A percentile compares a stretch with the other conserved stretches of the same genome.
phyloP scores from a whole-genome alignment of 345 rosid genomes.

The Chamaenerion angustifolium region DNA sequence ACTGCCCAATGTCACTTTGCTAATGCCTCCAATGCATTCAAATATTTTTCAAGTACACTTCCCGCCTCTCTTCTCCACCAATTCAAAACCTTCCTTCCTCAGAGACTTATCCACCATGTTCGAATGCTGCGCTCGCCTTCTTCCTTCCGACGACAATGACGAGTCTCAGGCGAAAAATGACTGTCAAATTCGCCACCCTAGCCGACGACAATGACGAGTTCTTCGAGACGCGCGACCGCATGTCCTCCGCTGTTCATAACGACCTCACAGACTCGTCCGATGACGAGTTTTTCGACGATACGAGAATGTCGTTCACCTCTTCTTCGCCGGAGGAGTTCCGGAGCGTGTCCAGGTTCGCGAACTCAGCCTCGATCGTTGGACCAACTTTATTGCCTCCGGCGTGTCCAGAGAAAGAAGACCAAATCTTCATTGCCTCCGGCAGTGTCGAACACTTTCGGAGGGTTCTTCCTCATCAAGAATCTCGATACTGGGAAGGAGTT shows the following conservation, averaged over 20 bases:
- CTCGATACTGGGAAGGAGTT: conserved; percentile 81
- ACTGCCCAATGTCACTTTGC: too few species aligned
- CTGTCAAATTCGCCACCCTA: conserved; percentile 67
- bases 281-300: conserved; percentile 38
- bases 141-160: too few species aligned
- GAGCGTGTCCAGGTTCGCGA: conserved; percentile 6
- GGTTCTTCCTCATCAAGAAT: conserved; percentile 77
- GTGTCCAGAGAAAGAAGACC: conserved; percentile 1
- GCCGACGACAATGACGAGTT: conserved; percentile 52
- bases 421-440: not conserved
- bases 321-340: conserved; percentile 15
- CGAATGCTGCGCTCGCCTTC: too few species aligned
- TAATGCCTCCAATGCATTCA: too few species aligned
- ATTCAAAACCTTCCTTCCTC: too few species aligned
- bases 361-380: conserved; percentile 7
- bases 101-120: too few species aligned
- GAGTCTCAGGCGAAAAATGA: conserved; percentile 41
- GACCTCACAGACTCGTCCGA: conserved; percentile 66
- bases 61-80: too few species aligned
- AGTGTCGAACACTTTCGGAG: conserved; percentile 38
- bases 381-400: too few species aligned
- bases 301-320: conserved; percentile 55
- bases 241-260: conserved; percentile 30
- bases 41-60: too few species aligned
- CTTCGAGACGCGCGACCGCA: conserved; percentile 44